Base-by-base conservation (phyloP, 805 yeast species). In the Citeromyces matritensis region DNA sequence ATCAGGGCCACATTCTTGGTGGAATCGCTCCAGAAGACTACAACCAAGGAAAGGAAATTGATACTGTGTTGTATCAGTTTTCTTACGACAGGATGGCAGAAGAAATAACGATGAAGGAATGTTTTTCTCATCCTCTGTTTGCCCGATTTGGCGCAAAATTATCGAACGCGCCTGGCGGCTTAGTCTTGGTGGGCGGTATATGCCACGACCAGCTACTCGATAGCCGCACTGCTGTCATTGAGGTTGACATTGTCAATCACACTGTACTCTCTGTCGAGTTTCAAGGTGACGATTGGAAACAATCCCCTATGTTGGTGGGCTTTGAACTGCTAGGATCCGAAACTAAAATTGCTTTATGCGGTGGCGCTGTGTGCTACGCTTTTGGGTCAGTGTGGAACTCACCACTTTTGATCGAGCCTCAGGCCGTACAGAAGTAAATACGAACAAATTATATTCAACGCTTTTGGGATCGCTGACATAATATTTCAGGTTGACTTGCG, bases 301-400 rank as follows among this genome's bases (percentile, higher is more conserved):
- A 49, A 0, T 42, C 53, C 2, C 67, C 72, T 2, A 53, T 75
- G 34, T 49, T 75, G 7, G 61, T 71, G 7, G 85, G 85, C 2
- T 65, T 65, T 38, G 66, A 63, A 24, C 24, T 48, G 5, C 30
- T 41, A 3, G 30, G 39, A n/a, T 34, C 36, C 3, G 39, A 39
- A 5, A 13, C 47, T 5, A 23, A 27, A 5, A n/a, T 29, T 13
- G 11, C 30, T 14, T 31, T 29, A 29, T 29, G 50, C 3, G 88
- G 93, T 3, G 93, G 93, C 3, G 86, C 80, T 1, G 83, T 80
- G 1, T 81, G 93, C 45, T 81, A 76, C 40, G 78, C 86, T 1
- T 82, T 80, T 53, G 94, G 94, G 0, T 58, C 75, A 1, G 60
- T 60, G 13, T 64, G 68, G 63, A 66, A 67, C 32, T 45, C 45